Conservation (phyloP, 2,329 filamentous ascomycete genomes). For the Xylaria arbuscula region DNA sequence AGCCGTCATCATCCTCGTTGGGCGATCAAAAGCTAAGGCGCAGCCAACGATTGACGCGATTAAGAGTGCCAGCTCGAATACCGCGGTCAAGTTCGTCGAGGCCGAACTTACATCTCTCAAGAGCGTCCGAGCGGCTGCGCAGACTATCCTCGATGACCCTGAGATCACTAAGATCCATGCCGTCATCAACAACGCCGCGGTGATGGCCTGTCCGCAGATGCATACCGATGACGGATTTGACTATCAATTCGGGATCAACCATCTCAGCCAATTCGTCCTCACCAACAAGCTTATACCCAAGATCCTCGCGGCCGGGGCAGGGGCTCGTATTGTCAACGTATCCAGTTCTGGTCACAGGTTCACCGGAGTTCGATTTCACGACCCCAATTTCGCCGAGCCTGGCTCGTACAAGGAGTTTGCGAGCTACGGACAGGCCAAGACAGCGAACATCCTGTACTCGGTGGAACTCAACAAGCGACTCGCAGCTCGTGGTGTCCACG, state of each 20-base stretch:
- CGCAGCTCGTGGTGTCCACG: constrained; percentile 46
- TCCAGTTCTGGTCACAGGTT: constrained; percentile 43
- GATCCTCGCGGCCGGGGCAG: constrained; percentile 38
- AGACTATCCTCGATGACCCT: constrained; percentile 45
- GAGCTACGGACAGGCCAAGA: constrained; percentile 59
- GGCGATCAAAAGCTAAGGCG: constrained; percentile 45
- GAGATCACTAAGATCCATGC: constrained; percentile 48
- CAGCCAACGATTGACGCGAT: constrained; percentile 48
- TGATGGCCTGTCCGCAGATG: constrained; percentile 55
- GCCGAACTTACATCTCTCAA: constrained; percentile 47
- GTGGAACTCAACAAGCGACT: constrained; percentile 49
- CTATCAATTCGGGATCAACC: constrained; percentile 50
- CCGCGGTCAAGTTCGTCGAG: constrained; percentile 46
- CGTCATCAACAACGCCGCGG: constrained; percentile 53
- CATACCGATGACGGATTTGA: constrained; percentile 51
- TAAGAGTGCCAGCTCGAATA: constrained; percentile 38
- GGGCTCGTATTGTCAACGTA: constrained; percentile 41
- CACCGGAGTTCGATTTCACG: constrained; percentile 44
- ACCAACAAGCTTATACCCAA: constrained; percentile 47
- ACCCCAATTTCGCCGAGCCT: constrained; percentile 46
- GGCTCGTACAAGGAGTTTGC: constrained; percentile 52
- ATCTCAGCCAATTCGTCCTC: constrained; percentile 52
- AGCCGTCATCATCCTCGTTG: constrained; percentile 47
- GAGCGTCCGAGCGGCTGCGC: constrained; percentile 50
- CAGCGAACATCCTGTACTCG: constrained; percentile 58